Conservation (phyloP, 495 filamentous ascomycete genomes). For the Aspergillus funiculosus region DNA sequence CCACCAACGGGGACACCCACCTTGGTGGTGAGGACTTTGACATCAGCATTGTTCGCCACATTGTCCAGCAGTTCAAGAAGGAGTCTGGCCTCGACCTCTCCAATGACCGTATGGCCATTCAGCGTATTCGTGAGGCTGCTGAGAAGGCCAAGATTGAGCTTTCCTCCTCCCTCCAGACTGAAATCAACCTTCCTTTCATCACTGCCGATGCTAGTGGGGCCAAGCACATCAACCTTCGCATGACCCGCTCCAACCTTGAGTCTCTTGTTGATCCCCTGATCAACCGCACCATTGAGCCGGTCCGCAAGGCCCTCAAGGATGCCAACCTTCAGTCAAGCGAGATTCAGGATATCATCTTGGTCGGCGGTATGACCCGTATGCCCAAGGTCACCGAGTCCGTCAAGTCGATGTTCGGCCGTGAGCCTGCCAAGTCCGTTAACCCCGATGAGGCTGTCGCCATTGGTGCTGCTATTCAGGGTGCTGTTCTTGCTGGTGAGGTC, state of each 20-base stretch:
- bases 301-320: constrained; percentile 97
- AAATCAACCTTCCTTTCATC: constrained; percentile 99
- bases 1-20: constrained; percentile 97
- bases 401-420: constrained; percentile 95
- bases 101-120: constrained; percentile 95
- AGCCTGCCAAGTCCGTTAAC: constrained; percentile 98
- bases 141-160: constrained; percentile 99
- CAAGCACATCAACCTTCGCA: constrained; percentile 95
- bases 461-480: constrained; percentile 96
- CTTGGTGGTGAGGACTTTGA: constrained; percentile 98
- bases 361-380: constrained; percentile 99
- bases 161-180: constrained; percentile 91
- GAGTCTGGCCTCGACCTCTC: constrained; percentile 89
- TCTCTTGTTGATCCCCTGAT: constrained; percentile 88
- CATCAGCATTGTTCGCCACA: constrained; percentile 89
- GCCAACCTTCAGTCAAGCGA: constrained; percentile 90
- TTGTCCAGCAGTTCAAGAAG: constrained; percentile 95
- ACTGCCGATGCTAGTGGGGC: constrained; percentile 90
- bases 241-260: constrained; percentile 91
- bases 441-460: constrained; percentile 99
- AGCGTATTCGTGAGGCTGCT: constrained; percentile 97
- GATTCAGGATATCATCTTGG: constrained; percentile 97
- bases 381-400: constrained; percentile 97
- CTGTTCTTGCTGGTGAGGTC: constrained; percentile 92
- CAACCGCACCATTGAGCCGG: constrained; percentile 78